These are phyloP conservation scores for Zoysia japonica DNA, from an alignment of 176 grass and related monocot species.

Conservation along the genomic window DNA sequence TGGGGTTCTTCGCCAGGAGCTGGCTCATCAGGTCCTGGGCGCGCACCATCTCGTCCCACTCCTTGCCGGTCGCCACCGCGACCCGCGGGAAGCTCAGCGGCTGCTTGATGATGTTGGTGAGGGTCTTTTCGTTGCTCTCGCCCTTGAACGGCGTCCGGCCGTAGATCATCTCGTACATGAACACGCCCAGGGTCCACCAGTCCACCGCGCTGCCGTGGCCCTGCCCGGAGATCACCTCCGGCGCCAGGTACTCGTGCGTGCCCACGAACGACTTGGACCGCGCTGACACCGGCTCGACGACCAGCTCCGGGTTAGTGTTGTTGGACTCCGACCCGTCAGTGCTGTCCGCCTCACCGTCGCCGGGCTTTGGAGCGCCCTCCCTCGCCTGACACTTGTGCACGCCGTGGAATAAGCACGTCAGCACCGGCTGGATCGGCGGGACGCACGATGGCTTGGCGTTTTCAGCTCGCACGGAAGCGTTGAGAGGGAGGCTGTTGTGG, in stretches of 20 bases:
- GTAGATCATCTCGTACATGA: constrained; percentile 92
- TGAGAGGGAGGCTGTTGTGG: constrained; percentile 28
- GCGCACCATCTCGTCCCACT: constrained; percentile 52
- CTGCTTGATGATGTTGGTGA: constrained; percentile 80
- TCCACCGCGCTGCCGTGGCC: constrained; percentile 94
- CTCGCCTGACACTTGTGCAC: constrained; percentile 50
- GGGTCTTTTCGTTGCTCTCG: constrained; percentile 78
- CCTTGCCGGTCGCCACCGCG: not conserved
- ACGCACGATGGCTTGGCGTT: constrained; percentile 41
- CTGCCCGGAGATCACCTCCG: constrained; percentile 83
- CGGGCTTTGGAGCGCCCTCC: constrained; percentile 6
- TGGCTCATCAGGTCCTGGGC: constrained; percentile 72
- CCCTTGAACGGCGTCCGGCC: constrained; percentile 86
- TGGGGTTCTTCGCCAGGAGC: constrained; percentile 76
- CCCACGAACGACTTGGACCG: constrained; percentile 89
- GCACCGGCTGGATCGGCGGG: constrained; percentile 79
- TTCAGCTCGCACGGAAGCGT: not conserved
- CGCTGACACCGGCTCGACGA: constrained; percentile 78
- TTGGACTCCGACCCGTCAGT: not conserved
- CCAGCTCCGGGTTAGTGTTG: constrained; percentile 49
- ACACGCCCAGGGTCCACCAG: constrained; percentile 93
- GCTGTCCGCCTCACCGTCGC: not conserved
- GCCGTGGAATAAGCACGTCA: constrained; percentile 78
- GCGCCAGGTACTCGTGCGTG: constrained; percentile 94
- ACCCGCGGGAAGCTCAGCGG: constrained; percentile 59